Evolutionary conservation across 371 early-diverging fungal species (phyloP).

Genomic region (Apophysomyces ossiformis): DNA sequence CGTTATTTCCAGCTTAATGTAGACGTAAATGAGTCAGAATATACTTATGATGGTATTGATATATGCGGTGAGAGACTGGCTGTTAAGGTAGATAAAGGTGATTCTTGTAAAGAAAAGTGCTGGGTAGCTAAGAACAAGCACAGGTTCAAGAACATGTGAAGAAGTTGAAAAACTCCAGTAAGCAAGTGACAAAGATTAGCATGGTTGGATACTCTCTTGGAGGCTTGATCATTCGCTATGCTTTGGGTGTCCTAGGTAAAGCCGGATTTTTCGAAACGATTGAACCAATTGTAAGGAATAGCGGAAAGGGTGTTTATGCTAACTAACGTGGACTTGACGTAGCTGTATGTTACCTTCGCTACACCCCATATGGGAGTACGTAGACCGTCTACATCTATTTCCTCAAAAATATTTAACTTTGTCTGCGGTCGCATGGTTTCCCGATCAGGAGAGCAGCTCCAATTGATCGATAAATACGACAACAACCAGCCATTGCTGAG

Average conservation of each 20-base stretch:
- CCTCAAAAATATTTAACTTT: constrained; percentile 55
- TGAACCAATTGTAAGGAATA: constrained; percentile 52
- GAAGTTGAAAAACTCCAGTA: constrained; percentile 14
- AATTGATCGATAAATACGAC: constrained; percentile 49
- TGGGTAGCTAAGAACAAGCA: background rate
- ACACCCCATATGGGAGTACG: constrained; percentile 80
- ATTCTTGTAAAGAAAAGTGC: background rate
- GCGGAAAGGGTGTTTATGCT: background rate
- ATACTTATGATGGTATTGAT: constrained; percentile 75
- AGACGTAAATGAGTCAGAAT: constrained; percentile 51
- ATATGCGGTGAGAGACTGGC: constrained; percentile 64
- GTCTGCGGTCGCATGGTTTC: constrained; percentile 54
- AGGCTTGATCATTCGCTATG: constrained; percentile 77
- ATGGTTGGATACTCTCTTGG: constrained; percentile 85
- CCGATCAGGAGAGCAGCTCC: constrained; percentile 66
- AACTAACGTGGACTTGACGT: background rate
- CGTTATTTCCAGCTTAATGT: constrained; percentile 55
- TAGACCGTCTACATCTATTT: constrained; percentile 29
- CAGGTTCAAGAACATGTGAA: constrained; percentile 25
- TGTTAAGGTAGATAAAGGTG: constrained; percentile 34
- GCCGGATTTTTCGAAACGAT: constrained; percentile 59
- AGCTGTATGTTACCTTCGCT: constrained; percentile 75
- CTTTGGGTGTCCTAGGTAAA: constrained; percentile 67
- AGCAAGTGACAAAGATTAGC: constrained; percentile 59
- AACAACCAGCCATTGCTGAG: constrained; percentile 52